A percentile compares a stretch with the other conserved stretches of the same genome.
phyloP scores from a whole-genome alignment of 768 basidiomycete genomes.

The Galerina marginata region DNA sequence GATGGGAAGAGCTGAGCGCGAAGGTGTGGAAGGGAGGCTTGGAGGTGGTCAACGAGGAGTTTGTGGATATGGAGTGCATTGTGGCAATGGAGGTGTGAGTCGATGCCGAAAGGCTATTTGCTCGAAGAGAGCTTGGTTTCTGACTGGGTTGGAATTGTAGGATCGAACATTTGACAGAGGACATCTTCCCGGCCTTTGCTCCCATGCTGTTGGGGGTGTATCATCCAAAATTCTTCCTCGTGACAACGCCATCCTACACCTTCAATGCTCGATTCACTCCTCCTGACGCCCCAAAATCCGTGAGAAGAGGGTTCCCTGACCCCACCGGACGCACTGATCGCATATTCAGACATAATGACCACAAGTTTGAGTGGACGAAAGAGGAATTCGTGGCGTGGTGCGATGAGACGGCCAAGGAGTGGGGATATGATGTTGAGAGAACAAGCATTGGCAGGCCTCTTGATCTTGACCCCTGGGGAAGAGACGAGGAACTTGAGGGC shows the following conservation, averaged over 20 bases:
- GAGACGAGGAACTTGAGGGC: conserved; percentile 66
- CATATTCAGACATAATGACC: conserved; percentile 81
- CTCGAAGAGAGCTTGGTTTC: neutral
- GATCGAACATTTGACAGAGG: conserved; percentile 76
- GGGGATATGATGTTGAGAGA: conserved; percentile 74
- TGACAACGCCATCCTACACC: conserved; percentile 87
- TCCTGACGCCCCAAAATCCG: conserved; percentile 49
- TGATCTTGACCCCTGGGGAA: conserved; percentile 73
- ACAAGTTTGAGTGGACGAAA: conserved; percentile 89
- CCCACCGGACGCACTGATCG: conserved; percentile 78
- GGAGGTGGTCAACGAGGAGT: conserved; percentile 67
- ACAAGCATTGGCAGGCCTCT: conserved; percentile 62
- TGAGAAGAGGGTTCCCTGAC: conserved; percentile 64
- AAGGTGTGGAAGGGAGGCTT: conserved; percentile 80
- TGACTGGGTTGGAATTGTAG: conserved; percentile 40
- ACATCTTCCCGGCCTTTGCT: conserved; percentile 65
- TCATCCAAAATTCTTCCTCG: conserved; percentile 70
- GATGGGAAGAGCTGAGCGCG: conserved; percentile 75
- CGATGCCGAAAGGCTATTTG: conserved; percentile 6
- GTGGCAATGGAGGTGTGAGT: conserved; percentile 84
- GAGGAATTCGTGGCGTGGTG: conserved; percentile 79
- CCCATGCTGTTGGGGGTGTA: conserved; percentile 80
- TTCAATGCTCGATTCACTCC: conserved; percentile 80
- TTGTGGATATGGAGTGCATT: conserved; percentile 72
- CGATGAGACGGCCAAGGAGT: conserved; percentile 53